Evolutionary conservation across 805 yeast genomes (phyloP).

Genomic region (Metschnikowia santaceciliae): DNA sequence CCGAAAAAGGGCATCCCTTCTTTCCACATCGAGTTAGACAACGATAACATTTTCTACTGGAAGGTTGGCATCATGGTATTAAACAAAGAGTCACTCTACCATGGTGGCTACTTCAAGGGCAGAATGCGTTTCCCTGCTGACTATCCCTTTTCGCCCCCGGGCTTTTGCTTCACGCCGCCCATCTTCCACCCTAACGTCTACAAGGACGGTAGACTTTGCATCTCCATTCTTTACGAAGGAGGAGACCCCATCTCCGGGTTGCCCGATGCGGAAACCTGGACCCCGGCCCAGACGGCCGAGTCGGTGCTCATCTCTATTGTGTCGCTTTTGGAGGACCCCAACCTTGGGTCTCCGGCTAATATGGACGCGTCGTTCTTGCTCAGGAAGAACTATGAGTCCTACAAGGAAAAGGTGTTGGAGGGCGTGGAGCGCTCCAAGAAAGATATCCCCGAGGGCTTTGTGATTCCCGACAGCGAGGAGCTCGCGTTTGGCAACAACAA

Average conservation of each 20-base stretch:
- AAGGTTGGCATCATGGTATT: constrained; percentile 90
- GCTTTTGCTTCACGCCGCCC: constrained; percentile 87
- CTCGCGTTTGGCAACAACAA: constrained; percentile 34
- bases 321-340: constrained; percentile 89
- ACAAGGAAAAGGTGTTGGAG: constrained; percentile 67
- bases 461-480: constrained; percentile 68
- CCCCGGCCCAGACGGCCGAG: constrained; percentile 90
- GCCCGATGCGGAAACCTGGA: constrained; percentile 92
- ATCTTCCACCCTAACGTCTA: constrained; percentile 95
- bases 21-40: constrained; percentile 61
- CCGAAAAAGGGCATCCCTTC: constrained; percentile 68
- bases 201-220: constrained; percentile 88
- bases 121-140: constrained; percentile 91
- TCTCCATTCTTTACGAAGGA: constrained; percentile 85
- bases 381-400: constrained; percentile 75
- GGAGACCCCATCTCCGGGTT: constrained; percentile 90
- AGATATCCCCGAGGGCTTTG: constrained; percentile 84
- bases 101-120: constrained; percentile 92
- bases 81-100: constrained; percentile 82
- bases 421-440: constrained; percentile 81
- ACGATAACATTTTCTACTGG: constrained; percentile 61
- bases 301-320: constrained; percentile 85
- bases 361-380: constrained; percentile 93
- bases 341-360: constrained; percentile 89
- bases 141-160: constrained; percentile 91